Evolutionary conservation across 495 filamentous ascomycete species (phyloP).

Genomic region (Talaromyces ruber): DNA sequence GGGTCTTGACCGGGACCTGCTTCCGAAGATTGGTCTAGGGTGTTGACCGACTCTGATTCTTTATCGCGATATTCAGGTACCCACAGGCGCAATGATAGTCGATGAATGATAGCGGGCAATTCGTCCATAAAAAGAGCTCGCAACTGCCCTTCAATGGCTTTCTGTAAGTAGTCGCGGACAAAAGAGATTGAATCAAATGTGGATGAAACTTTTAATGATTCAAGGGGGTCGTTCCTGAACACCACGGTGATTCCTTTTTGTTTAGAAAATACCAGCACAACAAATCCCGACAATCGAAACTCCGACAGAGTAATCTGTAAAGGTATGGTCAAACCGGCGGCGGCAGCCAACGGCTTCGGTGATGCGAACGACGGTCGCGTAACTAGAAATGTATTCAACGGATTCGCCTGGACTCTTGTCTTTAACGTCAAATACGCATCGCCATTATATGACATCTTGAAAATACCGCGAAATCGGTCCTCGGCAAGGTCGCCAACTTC

Average conservation of each 20-base stretch:
- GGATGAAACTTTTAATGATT: slow-evolving; percentile 95
- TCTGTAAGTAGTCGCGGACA: slow-evolving; percentile 92
- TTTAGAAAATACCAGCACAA: slow-evolving; percentile 92
- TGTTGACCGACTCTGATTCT: slow-evolving; percentile 42
- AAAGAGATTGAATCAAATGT: slow-evolving; percentile 99
- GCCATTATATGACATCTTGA: slow-evolving; percentile 96
- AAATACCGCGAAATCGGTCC: slow-evolving; percentile 94
- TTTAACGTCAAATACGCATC: slow-evolving; percentile 91
- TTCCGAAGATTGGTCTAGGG: slow-evolving; percentile 18
- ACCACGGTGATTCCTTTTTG: slow-evolving; percentile 95
- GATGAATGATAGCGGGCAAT: slow-evolving; percentile 89
- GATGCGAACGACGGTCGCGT: slow-evolving; percentile 89
- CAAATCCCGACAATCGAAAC: slow-evolving; percentile 94
- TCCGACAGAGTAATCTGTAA: slow-evolving; percentile 94
- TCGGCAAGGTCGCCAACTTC: slow-evolving; percentile 96
- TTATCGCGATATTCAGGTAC: slow-evolving; percentile 71
- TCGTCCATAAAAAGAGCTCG: slow-evolving; percentile 95
- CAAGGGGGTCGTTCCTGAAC: slow-evolving; percentile 95
- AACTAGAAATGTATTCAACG: slow-evolving; percentile 87
- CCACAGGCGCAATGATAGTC: slow-evolving; percentile 82
- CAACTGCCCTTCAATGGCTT: slow-evolving; percentile 91
- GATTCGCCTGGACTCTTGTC: slow-evolving; percentile 95
- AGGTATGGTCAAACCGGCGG: slow-evolving; percentile 87
- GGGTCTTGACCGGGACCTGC: slow-evolving; percentile 60
- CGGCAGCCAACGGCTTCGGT: slow-evolving; percentile 84